Percentiles rank a stretch among this genome's conserved stretches.
These are phyloP conservation scores for Termitomyces sp. DNA, from an alignment of 768 basidiomycete genomes.

Conservation along the genomic window DNA sequence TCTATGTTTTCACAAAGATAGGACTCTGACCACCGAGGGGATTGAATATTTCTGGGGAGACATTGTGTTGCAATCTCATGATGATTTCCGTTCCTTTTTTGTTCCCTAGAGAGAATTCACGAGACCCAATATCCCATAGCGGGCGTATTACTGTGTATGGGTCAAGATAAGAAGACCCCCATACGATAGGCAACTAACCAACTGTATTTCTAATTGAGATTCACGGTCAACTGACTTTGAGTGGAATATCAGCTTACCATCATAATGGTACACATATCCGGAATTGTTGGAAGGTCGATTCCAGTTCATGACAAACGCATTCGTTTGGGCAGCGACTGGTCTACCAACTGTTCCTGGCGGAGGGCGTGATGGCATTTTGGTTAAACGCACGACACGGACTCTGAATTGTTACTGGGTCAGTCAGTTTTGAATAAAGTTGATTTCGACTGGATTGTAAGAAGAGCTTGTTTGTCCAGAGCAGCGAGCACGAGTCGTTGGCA, in stretches of 20 bases:
- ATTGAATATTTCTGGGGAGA: constrained; percentile 18
- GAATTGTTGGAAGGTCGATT: not conserved
- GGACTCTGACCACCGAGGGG: constrained; percentile 19
- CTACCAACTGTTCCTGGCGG: constrained; percentile 7
- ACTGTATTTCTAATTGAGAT: not conserved
- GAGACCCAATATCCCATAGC: constrained; percentile 14
- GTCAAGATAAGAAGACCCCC: not conserved
- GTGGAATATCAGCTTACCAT: constrained; percentile 13
- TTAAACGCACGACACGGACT: not conserved
- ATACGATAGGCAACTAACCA: not conserved
- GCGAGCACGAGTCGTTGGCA: not conserved
- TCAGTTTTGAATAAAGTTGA: not conserved
- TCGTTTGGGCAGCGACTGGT: constrained; percentile 10
- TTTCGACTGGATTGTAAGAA: not conserved
- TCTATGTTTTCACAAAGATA: not conserved
- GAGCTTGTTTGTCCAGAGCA: constrained; percentile 6
- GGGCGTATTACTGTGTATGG: constrained; percentile 14
- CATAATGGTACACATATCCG: constrained; percentile 18
- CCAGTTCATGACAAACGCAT: constrained; percentile 20
- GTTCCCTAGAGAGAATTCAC: constrained; percentile 16
- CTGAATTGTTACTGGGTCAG: not conserved
- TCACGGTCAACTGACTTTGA: not conserved
- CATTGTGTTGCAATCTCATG: constrained; percentile 21
- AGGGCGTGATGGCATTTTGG: constrained; percentile 5
- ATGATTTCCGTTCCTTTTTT: constrained; percentile 24